Evolutionary conservation across 2,329 filamentous ascomycete genomes (phyloP).

Genomic region (Coniosporium tulheliwenetii): DNA sequence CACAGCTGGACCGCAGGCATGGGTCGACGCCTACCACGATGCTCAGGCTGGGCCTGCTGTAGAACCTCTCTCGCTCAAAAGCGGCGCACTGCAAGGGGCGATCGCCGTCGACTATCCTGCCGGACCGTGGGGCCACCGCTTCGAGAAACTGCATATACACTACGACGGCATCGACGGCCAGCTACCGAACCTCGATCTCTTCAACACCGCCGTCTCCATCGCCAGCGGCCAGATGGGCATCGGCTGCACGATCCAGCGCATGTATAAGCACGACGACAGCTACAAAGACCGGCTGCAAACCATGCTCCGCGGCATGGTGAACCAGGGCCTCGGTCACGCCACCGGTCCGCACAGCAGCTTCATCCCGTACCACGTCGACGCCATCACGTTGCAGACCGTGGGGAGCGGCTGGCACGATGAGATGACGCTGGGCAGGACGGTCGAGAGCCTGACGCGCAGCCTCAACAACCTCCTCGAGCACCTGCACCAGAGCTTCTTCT

Average conservation of each 20-base stretch:
- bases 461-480: constrained; percentile 95
- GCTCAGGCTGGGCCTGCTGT: constrained; percentile 58
- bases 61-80: constrained; percentile 70
- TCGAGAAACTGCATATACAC: constrained; percentile 76
- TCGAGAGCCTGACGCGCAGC: constrained; percentile 84
- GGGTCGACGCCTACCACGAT: constrained; percentile 96
- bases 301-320: constrained; percentile 84
- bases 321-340: constrained; percentile 76
- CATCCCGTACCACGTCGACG: constrained; percentile 95
- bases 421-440: constrained; percentile 79
- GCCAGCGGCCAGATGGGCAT: constrained; percentile 88
- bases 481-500: constrained; percentile 97
- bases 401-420: constrained; percentile 94
- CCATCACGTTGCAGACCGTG: constrained; percentile 79
- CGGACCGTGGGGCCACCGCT: constrained; percentile 54
- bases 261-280: constrained; percentile 60
- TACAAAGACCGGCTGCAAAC: constrained; percentile 74
- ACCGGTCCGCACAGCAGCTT: constrained; percentile 89
- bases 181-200: constrained; percentile 83
- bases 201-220: constrained; percentile 85
- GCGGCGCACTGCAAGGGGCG: constrained; percentile 81
- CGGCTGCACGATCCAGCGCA: constrained; percentile 66
- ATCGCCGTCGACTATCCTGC: constrained; percentile 81
- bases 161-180: constrained; percentile 96
- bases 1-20: constrained; percentile 79